phyloP scores from a whole-genome alignment of 1,284 basidiomycete genomes.

The Lentinus polychrous region DNA sequence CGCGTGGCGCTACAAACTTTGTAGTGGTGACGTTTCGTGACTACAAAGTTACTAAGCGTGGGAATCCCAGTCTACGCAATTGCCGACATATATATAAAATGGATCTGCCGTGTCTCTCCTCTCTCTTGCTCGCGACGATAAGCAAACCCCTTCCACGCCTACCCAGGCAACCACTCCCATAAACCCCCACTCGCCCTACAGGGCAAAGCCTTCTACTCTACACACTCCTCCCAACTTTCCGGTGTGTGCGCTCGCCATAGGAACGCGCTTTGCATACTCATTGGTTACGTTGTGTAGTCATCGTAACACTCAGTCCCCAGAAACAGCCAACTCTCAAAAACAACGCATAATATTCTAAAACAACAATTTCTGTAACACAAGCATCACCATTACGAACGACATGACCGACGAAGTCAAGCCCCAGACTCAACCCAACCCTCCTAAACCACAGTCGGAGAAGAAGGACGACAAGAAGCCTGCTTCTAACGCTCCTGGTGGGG shows the following conservation, averaged over 20 bases:
- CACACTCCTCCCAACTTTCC: constrained; percentile 41
- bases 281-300: constrained; percentile 13
- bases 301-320: constrained; percentile 18
- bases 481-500: constrained; percentile 22
- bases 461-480: constrained; percentile 64
- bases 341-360: constrained; percentile 36
- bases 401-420: constrained; percentile 75
- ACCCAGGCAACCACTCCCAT: constrained; percentile 52
- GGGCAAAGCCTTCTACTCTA: constrained; percentile 67
- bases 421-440: constrained; percentile 36
- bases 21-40: neutral
- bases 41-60: constrained; percentile 13
- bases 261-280: constrained; percentile 6
- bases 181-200: constrained; percentile 75
- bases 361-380: constrained; percentile 30
- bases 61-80: constrained; percentile 18
- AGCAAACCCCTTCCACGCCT: constrained; percentile 46
- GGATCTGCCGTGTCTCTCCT: constrained; percentile 12
- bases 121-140: constrained; percentile 34
- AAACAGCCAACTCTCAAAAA: constrained; percentile 49
- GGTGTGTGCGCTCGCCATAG: constrained; percentile 28
- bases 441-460: constrained; percentile 29
- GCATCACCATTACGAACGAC: constrained; percentile 62
- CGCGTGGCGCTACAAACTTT: neutral
- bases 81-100: constrained; percentile 20